Base-by-base conservation (phyloP, 2,329 filamentous ascomycete genomes). In the Fusarium pseudoanthophilum region DNA sequence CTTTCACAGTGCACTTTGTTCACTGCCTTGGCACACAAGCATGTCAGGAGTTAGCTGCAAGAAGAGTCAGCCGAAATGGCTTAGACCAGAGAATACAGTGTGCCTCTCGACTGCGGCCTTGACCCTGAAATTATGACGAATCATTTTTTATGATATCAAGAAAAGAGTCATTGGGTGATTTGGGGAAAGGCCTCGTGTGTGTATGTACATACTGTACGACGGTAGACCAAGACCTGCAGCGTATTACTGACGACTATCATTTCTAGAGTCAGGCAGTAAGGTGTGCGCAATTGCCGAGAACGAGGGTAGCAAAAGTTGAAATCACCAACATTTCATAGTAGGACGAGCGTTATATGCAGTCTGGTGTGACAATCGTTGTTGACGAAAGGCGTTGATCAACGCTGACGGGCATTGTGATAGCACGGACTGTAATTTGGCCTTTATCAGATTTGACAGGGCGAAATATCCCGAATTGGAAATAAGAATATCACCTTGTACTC, bases 121-220 rank as follows among this genome's bases (percentile, higher is more conserved):
- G 67, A 63, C 65, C 58, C 39, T 60, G 45, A 43, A 74, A 30
- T n/a, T 78, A 62, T 77, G 75, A 77, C 61, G 57, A 71, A 75
- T 77, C 75, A 70, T 45, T 75, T 78, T 73, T 40, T 66, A 59
- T 64, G 65, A 61, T 70, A 56, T 48, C 26, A 56, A 40, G 39
- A 60, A 32, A 73, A 46, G 40, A 60, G 60, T 51, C 45, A 40
- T 45, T 36, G 40, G n/a, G 30, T 52, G n/a, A 36, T 36, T 52
- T 52, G 30, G 30, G 37, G 46, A 43, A 52, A 59, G 24, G 37
- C 40, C 14, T 42, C 52, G 34, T 48, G n/a, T 28, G 26, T 45
- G 28, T 28, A 36, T 61, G 42, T 61, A 34, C 13, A 34, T 34
- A 61, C 43, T 53, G 42, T 61, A 61, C 39, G 43, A 57, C 42